phyloP scores from a whole-genome alignment of 1,284 basidiomycete species.

The Austroboletus niveus region DNA sequence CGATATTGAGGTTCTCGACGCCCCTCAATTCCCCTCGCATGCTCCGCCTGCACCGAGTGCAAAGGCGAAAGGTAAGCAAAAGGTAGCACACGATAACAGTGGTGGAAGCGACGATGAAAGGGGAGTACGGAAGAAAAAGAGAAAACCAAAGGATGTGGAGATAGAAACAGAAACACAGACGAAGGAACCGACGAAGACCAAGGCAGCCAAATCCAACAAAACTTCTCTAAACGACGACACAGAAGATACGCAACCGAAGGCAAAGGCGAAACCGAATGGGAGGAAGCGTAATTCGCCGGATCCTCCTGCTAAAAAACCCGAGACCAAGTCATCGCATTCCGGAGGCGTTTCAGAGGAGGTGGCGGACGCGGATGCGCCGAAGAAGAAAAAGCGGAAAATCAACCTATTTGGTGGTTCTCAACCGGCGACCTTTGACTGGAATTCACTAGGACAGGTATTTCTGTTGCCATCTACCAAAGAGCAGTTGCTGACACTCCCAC shows the following conservation, averaged over 20 bases:
- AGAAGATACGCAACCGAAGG: constrained; percentile 16
- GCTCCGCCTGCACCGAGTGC: constrained; percentile 11
- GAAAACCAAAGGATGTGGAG: constrained; percentile 14
- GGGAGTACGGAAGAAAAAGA: constrained; percentile 18
- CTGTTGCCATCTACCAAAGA: neutral
- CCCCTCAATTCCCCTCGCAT: constrained; percentile 2
- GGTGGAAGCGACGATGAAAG: constrained; percentile 9
- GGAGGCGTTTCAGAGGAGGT: constrained; percentile 14
- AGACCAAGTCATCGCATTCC: constrained; percentile 13
- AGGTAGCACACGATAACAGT: constrained; percentile 7
- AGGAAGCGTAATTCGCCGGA: constrained; percentile 23
- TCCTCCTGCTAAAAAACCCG: constrained; percentile 16
- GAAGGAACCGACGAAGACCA: constrained; percentile 23
- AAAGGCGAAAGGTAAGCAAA: constrained; percentile 32
- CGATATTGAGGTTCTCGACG: constrained; percentile 30
- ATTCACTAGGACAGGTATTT: constrained; percentile 36
- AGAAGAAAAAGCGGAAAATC: constrained; percentile 62
- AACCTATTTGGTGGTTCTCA: constrained; percentile 49
- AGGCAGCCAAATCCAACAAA: constrained; percentile 25
- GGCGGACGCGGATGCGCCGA: constrained; percentile 30
- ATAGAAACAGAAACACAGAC: constrained; percentile 34
- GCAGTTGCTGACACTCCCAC: neutral
- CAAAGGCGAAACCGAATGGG: constrained; percentile 19
- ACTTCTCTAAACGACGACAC: constrained; percentile 12
- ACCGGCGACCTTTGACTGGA: constrained; percentile 43